Evolutionary conservation across 2,329 filamentous ascomycete genomes (phyloP).

Genomic region (Xylaria sp.): DNA sequence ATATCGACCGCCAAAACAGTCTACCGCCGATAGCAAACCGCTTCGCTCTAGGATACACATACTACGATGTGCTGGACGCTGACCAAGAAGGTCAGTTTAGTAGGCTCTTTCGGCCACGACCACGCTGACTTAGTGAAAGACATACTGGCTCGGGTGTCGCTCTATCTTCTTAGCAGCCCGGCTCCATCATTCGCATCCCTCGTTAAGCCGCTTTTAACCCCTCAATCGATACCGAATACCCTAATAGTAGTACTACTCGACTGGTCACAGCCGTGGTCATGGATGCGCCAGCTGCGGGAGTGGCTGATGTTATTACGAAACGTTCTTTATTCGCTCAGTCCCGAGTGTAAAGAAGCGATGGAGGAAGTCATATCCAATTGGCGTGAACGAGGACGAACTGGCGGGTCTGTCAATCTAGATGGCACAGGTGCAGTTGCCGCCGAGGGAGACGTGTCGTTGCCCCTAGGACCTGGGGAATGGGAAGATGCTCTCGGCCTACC

Average conservation of each 20-base stretch:
- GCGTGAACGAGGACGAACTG: constrained; percentile 78
- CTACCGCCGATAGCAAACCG: constrained; percentile 87
- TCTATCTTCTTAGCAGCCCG: constrained; percentile 88
- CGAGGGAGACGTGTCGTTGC: constrained; percentile 76
- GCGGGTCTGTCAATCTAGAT: constrained; percentile 71
- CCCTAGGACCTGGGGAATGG: constrained; percentile 90
- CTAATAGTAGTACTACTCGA: constrained; percentile 92
- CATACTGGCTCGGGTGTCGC: constrained; percentile 86
- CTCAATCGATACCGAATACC: constrained; percentile 85
- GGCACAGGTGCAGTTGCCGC: constrained; percentile 68
- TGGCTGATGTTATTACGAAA: constrained; percentile 89
- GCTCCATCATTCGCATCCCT: constrained; percentile 85
- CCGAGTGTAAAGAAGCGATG: constrained; percentile 83
- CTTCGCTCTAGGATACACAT: constrained; percentile 93
- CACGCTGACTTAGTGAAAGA: constrained; percentile 63
- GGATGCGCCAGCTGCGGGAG: constrained; percentile 87
- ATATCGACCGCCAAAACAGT: constrained; percentile 67
- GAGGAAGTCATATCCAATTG: constrained; percentile 86
- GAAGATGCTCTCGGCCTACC: constrained; percentile 88
- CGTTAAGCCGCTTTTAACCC: constrained; percentile 84
- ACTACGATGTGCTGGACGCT: constrained; percentile 91
- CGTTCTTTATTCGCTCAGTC: constrained; percentile 77
- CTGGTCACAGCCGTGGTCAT: constrained; percentile 93
- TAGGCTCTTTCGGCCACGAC: constrained; percentile 55
- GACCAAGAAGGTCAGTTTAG: constrained; percentile 82